Percentiles rank a stretch among this genome's conserved stretches.
These are phyloP conservation scores for Globisporangium perplexum DNA, from an alignment of 352 stramenopile genomes.

Conservation along the genomic window DNA sequence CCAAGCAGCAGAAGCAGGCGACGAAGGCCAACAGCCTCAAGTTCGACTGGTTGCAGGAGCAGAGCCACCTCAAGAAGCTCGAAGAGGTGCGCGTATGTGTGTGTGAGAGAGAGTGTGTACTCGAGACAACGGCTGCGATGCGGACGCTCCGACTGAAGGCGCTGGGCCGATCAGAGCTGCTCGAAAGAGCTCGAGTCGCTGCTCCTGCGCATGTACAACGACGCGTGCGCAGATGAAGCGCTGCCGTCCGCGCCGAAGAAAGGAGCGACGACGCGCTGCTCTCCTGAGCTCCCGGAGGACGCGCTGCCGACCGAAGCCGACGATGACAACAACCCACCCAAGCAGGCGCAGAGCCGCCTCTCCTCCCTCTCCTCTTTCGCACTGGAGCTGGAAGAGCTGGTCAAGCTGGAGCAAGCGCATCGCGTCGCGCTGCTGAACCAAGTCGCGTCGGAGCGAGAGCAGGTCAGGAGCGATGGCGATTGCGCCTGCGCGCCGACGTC, in stretches of 20 bases:
- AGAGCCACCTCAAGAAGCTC: constrained; percentile 50
- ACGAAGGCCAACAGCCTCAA: constrained; percentile 59
- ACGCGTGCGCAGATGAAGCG: constrained; percentile 27
- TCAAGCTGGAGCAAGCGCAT: constrained; percentile 42
- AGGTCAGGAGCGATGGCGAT: constrained; percentile 27
- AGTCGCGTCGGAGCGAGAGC: constrained; percentile 44
- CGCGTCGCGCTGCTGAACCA: constrained; percentile 52
- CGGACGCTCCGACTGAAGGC: background rate
- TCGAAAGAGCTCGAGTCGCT: constrained; percentile 60
- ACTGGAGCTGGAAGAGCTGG: constrained; percentile 40
- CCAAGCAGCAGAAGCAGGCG: constrained; percentile 48
- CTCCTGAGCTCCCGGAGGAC: background rate
- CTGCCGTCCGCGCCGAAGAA: constrained; percentile 12
- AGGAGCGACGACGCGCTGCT: constrained; percentile 3
- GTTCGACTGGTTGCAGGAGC: constrained; percentile 72
- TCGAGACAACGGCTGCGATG: background rate
- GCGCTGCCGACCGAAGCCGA: background rate
- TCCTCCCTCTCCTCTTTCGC: constrained; percentile 26
- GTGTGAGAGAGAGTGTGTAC: background rate
- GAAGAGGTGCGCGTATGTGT: constrained; percentile 32
- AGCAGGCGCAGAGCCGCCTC: too few species aligned
- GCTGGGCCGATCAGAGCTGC: too few species aligned
- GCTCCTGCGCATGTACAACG: constrained; percentile 61
- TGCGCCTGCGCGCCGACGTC: too few species aligned
- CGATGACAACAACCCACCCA: constrained; percentile 3